phyloP scores from a whole-genome alignment of 192 early-diverging fungal genomes.

The Coemansia sp. region DNA sequence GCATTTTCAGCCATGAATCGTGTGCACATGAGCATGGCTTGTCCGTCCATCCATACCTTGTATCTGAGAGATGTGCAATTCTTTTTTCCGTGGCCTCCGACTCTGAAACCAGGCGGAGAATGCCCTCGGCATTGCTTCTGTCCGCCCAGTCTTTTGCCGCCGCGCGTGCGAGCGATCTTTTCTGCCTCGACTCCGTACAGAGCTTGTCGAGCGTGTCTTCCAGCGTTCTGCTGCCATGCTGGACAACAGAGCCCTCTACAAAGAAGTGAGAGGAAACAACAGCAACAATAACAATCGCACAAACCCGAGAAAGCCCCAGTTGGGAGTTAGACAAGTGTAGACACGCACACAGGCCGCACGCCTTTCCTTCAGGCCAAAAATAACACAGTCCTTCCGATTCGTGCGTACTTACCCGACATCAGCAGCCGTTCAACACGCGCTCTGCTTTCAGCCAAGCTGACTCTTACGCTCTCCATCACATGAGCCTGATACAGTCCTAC shows the following conservation, averaged over 20 bases:
- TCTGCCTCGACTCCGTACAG: neutral
- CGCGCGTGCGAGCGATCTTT: conserved; percentile 16
- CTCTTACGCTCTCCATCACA: conserved; percentile 8
- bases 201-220: neutral
- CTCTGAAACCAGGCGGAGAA: conserved; percentile 11
- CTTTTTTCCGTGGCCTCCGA: conserved; percentile 25
- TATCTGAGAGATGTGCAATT: conserved; percentile 30
- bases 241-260: neutral
- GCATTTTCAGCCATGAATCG: neutral
- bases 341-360: neutral
- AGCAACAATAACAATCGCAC: neutral
- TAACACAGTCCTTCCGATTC: neutral
- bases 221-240: neutral
- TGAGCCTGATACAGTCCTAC: conserved; percentile 7
- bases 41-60: conserved; percentile 18
- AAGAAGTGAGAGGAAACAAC: neutral
- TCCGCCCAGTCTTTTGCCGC: conserved; percentile 21
- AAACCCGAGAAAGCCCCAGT: neutral
- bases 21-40: conserved; percentile 1
- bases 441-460: conserved; percentile 5
- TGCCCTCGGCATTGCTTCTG: conserved; percentile 10
- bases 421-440: neutral
- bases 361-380: neutral
- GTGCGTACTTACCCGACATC: conserved; percentile 1
- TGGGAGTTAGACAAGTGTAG: neutral